A percentile compares a stretch with the other conserved stretches of the same genome.
Conservation (phyloP, 352 stramenopile genomes). For the Phytophthora multivora region DNA sequence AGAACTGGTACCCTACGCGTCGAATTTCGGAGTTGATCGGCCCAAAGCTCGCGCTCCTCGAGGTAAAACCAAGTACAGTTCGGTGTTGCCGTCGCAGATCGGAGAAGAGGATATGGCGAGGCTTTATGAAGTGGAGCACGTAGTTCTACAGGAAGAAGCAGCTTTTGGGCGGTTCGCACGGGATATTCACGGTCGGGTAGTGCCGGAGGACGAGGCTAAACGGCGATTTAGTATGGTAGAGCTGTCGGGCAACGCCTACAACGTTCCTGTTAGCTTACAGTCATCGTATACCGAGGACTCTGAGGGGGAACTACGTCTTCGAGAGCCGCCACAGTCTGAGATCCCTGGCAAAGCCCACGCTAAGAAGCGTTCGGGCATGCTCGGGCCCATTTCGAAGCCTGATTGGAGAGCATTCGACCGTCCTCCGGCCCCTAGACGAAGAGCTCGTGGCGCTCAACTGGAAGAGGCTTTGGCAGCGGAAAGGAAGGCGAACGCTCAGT, state of each 20-base stretch:
- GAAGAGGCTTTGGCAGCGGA: slow-evolving; percentile 71
- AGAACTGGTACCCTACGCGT: slow-evolving; percentile 57
- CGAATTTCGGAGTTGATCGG: slow-evolving; percentile 13
- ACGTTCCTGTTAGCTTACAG: slow-evolving; percentile 16
- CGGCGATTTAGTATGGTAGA: slow-evolving; percentile 62
- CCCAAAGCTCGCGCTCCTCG: slow-evolving; percentile 19
- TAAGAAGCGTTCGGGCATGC: slow-evolving; percentile 73
- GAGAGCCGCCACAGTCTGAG: slow-evolving; percentile 1
- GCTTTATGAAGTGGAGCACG: slow-evolving; percentile 65
- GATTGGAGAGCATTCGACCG: slow-evolving; percentile 37
- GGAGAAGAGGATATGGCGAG: slow-evolving; percentile 86
- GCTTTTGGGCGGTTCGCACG: slow-evolving; percentile 64
- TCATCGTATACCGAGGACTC: slow-evolving; percentile 18
- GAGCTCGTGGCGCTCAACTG: slow-evolving; percentile 72
- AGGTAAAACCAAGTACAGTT: slow-evolving; percentile 21
- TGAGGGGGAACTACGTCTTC: slow-evolving; percentile 10
- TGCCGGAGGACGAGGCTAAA: slow-evolving; percentile 65
- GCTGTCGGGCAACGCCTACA: slow-evolving; percentile 58
- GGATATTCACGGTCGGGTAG: slow-evolving; percentile 69
- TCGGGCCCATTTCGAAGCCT: slow-evolving; percentile 73
- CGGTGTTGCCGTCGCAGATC: slow-evolving; percentile 66
- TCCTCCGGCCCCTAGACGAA: slow-evolving; percentile 41
- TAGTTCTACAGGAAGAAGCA: slow-evolving; percentile 78
- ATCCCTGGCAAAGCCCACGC: slow-evolving; percentile 43
- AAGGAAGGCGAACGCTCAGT: slow-evolving; percentile 40